These are phyloP conservation scores for Pythium monospermum DNA, from an alignment of 352 stramenopile species.

Conservation along the genomic window DNA sequence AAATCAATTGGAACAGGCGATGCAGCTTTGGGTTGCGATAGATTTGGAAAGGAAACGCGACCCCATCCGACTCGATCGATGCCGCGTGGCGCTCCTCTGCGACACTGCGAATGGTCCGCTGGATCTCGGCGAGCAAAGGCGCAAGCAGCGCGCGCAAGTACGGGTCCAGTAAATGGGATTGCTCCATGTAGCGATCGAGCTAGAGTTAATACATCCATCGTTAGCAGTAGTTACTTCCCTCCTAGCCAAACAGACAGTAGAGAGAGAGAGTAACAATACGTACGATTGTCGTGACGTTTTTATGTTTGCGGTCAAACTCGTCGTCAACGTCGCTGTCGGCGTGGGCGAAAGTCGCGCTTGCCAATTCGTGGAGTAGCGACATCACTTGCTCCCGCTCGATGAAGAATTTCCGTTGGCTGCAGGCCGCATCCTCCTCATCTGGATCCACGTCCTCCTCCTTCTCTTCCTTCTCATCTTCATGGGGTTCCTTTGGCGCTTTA, in stretches of 20 bases:
- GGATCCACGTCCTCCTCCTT: no score
- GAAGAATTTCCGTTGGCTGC: slow-evolving; percentile 48
- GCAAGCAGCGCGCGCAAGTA: slow-evolving; percentile 77
- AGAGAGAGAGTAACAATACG: slow-evolving; percentile 9
- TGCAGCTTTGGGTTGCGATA: slow-evolving; percentile 74
- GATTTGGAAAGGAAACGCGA: slow-evolving; percentile 73
- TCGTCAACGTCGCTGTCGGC: slow-evolving; percentile 41
- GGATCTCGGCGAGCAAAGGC: slow-evolving; percentile 55
- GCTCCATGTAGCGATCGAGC: slow-evolving; percentile 87
- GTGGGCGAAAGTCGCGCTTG: slow-evolving; percentile 28
- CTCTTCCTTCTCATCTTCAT: neutral
- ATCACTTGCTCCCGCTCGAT: slow-evolving; percentile 48
- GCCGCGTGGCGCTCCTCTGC: slow-evolving; percentile 17
- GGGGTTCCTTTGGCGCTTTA: neutral
- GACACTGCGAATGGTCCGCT: slow-evolving; percentile 45
- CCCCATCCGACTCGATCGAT: slow-evolving; percentile 2
- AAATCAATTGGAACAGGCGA: slow-evolving; percentile 89
- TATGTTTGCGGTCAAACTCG: slow-evolving; percentile 36
- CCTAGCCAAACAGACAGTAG: no score
- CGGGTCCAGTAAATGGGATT: slow-evolving; percentile 87
- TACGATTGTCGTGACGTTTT: slow-evolving; percentile 47
- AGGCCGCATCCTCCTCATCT: slow-evolving; percentile 17
- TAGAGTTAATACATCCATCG: slow-evolving; percentile 10
- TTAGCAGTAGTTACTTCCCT: no score
- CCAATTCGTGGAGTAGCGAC: slow-evolving; percentile 35